Percentiles rank a stretch among this genome's conserved stretches.
Conservation (phyloP, 176 grass and related monocot species). For the Olyra latifolia region DNA sequence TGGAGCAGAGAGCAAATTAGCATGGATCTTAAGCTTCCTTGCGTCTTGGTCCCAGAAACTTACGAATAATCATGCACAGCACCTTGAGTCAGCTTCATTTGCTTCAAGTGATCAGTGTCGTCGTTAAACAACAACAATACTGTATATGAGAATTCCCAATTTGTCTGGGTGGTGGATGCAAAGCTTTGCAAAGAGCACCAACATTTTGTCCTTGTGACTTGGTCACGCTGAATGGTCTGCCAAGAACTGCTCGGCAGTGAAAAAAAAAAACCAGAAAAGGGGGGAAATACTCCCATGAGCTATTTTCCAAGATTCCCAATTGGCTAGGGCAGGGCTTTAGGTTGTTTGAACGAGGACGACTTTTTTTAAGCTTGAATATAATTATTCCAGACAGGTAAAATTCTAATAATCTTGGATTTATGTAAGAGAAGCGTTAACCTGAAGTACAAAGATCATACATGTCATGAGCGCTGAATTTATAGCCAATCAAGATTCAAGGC, state of each 20-base stretch:
- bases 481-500: not conserved
- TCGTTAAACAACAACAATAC: not conserved
- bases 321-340: too few species aligned
- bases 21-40: not conserved
- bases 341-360: too few species aligned
- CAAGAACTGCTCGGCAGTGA: not conserved
- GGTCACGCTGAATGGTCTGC: conserved; percentile 19
- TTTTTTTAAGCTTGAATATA: too few species aligned
- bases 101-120: not conserved
- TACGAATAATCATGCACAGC: not conserved
- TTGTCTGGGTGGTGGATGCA: not conserved
- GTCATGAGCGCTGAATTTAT: not conserved
- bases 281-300: not conserved
- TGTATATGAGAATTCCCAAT: not conserved
- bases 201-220: conserved; percentile 22
- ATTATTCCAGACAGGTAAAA: not conserved
- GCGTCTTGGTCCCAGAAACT: not conserved
- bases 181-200: not conserved
- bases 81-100: not conserved
- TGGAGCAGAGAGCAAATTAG: not conserved
- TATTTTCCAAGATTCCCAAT: too few species aligned
- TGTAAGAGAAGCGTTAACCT: not conserved
- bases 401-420: not conserved
- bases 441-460: not conserved
- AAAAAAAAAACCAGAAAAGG: not conserved